Percentiles rank a stretch among this genome's conserved stretches.
Evolutionary conservation across 768 basidiomycete genomes (phyloP).

Genomic region (Hygrophoropsis aurantiaca): DNA sequence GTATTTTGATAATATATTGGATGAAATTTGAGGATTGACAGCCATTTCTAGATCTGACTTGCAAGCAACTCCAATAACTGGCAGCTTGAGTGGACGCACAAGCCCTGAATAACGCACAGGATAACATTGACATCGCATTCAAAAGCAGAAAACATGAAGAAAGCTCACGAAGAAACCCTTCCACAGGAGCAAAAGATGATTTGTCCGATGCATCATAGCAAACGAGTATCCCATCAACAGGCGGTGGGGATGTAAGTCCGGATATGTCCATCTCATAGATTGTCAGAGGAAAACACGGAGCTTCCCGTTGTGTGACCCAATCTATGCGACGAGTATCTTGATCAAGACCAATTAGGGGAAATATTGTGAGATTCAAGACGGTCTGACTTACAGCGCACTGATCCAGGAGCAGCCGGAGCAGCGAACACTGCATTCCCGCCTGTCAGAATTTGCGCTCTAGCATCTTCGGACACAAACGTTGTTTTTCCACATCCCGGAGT

Average conservation of each 20-base stretch:
- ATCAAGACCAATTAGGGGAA: conserved; percentile 21
- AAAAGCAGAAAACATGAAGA: background rate
- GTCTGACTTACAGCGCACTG: conserved; percentile 39
- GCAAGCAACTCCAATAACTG: conserved; percentile 80
- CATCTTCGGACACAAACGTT: conserved; percentile 73
- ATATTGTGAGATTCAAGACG: conserved; percentile 3
- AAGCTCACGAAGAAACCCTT: conserved; percentile 68
- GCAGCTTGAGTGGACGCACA: conserved; percentile 55
- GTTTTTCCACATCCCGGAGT: conserved; percentile 82
- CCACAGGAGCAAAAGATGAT: conserved; percentile 64
- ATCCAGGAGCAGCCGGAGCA: conserved; percentile 30
- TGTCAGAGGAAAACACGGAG: conserved; percentile 45
- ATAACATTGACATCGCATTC: background rate
- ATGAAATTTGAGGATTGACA: conserved; percentile 57
- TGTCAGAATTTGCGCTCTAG: conserved; percentile 58
- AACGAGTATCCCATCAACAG: conserved; percentile 75
- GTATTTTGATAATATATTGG: conserved; percentile 52
- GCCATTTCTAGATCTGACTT: conserved; percentile 71
- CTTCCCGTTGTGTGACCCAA: conserved; percentile 39
- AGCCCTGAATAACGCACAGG: conserved; percentile 42
- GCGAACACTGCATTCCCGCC: conserved; percentile 37
- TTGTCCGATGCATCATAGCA: conserved; percentile 78
- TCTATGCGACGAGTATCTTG: conserved; percentile 32
- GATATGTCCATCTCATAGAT: conserved; percentile 57
- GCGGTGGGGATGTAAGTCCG: conserved; percentile 55